phyloP scores from a whole-genome alignment of 176 grass and related monocot species.

The Elymus sibiricus region DNA sequence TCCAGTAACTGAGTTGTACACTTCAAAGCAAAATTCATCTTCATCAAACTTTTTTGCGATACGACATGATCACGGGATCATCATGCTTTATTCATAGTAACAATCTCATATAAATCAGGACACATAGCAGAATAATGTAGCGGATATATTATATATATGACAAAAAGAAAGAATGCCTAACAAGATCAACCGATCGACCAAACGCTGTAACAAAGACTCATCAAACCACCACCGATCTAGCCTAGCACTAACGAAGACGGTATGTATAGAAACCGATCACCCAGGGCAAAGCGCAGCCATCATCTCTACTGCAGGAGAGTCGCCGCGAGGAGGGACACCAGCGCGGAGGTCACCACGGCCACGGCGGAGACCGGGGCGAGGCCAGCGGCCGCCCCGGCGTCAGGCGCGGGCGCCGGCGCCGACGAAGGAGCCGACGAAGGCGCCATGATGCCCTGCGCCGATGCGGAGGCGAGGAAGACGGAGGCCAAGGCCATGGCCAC shows the following conservation, averaged over 20 bases:
- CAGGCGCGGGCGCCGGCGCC: not conserved
- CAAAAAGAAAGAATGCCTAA: conserved; percentile 20
- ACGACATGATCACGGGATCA: not conserved
- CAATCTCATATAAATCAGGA: not conserved
- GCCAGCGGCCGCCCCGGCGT: not conserved
- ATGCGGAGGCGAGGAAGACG: not conserved
- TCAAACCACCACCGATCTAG: not conserved
- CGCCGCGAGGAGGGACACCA: conserved; percentile 13
- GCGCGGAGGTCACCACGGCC: conserved; percentile 13
- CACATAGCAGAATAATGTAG: not conserved
- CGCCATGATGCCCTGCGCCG: conserved; percentile 27
- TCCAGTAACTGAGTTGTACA: too few relatives aligned
- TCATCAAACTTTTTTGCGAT: not conserved
- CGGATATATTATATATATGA: not conserved
- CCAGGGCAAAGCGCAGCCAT: not conserved
- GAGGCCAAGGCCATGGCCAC: not conserved
- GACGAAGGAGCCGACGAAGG: conserved; percentile 25
- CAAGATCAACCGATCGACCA: not conserved
- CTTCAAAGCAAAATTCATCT: too few relatives aligned
- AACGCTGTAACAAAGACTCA: not conserved
- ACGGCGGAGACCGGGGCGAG: not conserved
- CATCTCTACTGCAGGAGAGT: conserved; percentile 27
- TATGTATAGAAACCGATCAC: not conserved
- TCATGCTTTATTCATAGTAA: conserved; percentile 14
- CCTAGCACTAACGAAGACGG: not conserved